These are phyloP conservation scores for Talaromyces sp. DNA, from an alignment of 2,329 filamentous ascomycete genomes.

Conservation along the genomic window DNA sequence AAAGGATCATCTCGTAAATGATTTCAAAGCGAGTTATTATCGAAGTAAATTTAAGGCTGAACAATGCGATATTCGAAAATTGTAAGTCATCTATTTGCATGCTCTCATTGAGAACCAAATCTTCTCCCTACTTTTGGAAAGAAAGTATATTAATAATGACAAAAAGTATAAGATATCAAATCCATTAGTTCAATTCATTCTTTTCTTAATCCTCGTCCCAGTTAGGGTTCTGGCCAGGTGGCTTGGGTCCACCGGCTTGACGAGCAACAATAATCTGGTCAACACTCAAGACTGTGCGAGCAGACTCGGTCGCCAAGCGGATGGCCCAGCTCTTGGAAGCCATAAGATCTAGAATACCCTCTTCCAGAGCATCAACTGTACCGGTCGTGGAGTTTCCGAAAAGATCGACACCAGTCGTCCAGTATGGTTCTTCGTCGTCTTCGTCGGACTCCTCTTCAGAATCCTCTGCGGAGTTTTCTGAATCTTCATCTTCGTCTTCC, in stretches of 20 bases:
- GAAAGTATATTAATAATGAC: slow-evolving; percentile 13
- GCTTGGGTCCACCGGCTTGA: slow-evolving; percentile 96
- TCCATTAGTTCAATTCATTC: slow-evolving; percentile 5
- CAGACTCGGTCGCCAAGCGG: slow-evolving; percentile 91
- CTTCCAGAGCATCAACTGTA: slow-evolving; percentile 77
- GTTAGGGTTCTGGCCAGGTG: slow-evolving; percentile 84
- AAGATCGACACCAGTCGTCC: slow-evolving; percentile 90
- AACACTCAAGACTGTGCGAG: slow-evolving; percentile 87
- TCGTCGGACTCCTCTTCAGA: slow-evolving; percentile 31
- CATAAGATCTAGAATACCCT: slow-evolving; percentile 88
- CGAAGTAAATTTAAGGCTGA: not conserved
- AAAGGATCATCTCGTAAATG: not conserved
- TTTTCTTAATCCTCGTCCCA: slow-evolving; percentile 61
- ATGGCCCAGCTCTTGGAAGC: slow-evolving; percentile 95
- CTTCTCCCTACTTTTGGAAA: not conserved
- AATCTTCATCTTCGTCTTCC: slow-evolving; percentile 19
- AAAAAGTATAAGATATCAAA: slow-evolving; percentile 10
- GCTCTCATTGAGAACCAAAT: slow-evolving; percentile 3
- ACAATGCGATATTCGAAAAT: not conserved
- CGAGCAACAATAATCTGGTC: slow-evolving; percentile 98
- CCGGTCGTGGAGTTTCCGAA: slow-evolving; percentile 81
- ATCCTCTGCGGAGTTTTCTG: slow-evolving; percentile 20
- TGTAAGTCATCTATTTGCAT: slow-evolving; percentile 6
- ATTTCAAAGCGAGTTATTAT: not conserved
- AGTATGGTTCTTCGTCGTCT: slow-evolving; percentile 68